Conservation (phyloP, 495 filamentous ascomycete species). For the Aspergillus funiculosus region DNA sequence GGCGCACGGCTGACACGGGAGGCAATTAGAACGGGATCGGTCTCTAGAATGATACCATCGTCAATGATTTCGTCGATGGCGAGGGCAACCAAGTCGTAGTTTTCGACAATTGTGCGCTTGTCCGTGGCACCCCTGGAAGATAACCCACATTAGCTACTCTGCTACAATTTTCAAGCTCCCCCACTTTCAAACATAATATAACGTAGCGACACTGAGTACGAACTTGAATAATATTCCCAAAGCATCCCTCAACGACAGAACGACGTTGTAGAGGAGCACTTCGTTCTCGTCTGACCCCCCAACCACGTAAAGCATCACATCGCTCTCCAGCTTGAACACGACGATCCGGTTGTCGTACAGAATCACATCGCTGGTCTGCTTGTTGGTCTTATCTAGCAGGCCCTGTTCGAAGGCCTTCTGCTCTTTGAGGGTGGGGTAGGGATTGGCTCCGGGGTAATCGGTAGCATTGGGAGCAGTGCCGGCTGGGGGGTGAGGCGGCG, state of each 20-base stretch:
- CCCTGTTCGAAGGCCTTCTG: conserved; percentile 97
- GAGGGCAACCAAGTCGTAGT: conserved; percentile 89
- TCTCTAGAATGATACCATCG: conserved; percentile 95
- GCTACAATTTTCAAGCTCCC: background rate
- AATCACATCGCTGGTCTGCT: conserved; percentile 90
- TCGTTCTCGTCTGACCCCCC: conserved; percentile 93
- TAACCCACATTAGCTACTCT: conserved; percentile 8
- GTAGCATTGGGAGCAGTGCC: conserved; percentile 45
- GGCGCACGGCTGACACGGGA: conserved; percentile 87
- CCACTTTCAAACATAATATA: too few species aligned
- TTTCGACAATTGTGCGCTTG: conserved; percentile 95
- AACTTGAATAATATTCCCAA: conserved; percentile 91
- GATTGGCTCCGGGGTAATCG: conserved; percentile 60
- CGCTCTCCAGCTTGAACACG: conserved; percentile 95
- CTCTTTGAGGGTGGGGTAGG: conserved; percentile 84
- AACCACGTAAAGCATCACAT: conserved; percentile 96
- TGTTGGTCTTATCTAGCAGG: conserved; percentile 90
- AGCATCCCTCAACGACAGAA: conserved; percentile 81
- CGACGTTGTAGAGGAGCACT: conserved; percentile 88
- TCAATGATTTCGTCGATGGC: conserved; percentile 95
- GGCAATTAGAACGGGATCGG: conserved; percentile 86
- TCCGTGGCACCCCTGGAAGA: conserved; percentile 75
- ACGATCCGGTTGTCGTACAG: conserved; percentile 93
- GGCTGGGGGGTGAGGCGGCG: conserved; percentile 68
- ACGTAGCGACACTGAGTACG: conserved; percentile 27